These are phyloP conservation scores for Lagenaria siceraria DNA, from an alignment of 306 rosid species.

Conservation along the genomic window DNA sequence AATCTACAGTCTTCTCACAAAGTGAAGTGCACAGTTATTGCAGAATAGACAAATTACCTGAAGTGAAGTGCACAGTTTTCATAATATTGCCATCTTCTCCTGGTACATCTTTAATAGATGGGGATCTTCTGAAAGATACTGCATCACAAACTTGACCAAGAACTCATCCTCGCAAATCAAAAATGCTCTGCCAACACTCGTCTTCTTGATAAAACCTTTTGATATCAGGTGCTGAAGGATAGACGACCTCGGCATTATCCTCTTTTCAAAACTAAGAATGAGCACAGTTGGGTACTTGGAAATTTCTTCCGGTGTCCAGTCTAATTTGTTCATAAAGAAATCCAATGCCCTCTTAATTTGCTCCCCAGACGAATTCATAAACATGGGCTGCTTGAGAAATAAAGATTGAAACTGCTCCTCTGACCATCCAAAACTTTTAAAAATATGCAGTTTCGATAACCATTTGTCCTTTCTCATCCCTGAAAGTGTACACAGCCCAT, in stretches of 20 bases:
- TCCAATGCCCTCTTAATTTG: constrained; percentile 1
- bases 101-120: constrained; percentile 9
- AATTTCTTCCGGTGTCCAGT: constrained; percentile 1
- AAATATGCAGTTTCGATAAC: constrained; percentile 10
- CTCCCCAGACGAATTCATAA: constrained; percentile 9
- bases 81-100: neutral
- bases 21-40: neutral
- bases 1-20: neutral
- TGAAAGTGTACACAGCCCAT: constrained; percentile 2
- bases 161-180: neutral
- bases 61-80: neutral
- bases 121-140: neutral
- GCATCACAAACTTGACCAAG: neutral
- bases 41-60: neutral
- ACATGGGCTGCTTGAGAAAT: constrained; percentile 7
- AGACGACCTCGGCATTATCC: constrained; percentile 11
- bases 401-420: constrained; percentile 12
- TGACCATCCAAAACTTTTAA: constrained; percentile 19
- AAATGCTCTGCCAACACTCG: neutral
- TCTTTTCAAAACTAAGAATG: constrained; percentile 7
- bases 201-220: constrained; percentile 3
- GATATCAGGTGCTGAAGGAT: constrained; percentile 3
- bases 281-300: neutral
- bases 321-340: constrained; percentile 2
- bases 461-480: constrained; percentile 15